Conservation (phyloP, 805 yeast species). For the Yarrowia deformans region DNA sequence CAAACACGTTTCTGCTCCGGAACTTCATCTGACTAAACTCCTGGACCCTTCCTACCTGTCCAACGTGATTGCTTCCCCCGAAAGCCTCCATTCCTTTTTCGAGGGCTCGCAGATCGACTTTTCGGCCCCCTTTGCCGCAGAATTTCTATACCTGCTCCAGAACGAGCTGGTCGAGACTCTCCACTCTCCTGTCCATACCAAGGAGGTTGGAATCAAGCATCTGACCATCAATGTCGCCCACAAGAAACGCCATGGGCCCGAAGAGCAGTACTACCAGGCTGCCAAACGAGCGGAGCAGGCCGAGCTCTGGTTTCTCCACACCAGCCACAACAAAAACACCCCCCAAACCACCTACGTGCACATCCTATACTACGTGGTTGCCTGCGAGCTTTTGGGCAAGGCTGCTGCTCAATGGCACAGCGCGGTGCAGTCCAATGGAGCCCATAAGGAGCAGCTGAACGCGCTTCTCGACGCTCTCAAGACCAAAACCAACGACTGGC, state of each 20-base stretch:
- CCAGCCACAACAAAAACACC: constrained; percentile 1
- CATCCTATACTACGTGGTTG: constrained; percentile 12
- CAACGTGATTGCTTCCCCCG: background rate
- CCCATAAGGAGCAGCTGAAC: background rate
- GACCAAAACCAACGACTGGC: constrained; percentile 15
- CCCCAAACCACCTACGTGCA: constrained; percentile 19
- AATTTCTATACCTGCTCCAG: constrained; percentile 19
- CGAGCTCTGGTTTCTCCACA: constrained; percentile 17
- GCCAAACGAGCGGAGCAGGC: constrained; percentile 26
- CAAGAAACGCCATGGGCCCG: constrained; percentile 10
- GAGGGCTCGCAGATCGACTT: constrained; percentile 17
- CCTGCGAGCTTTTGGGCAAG: constrained; percentile 19
- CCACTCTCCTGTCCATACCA: background rate
- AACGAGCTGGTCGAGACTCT: constrained; percentile 3
- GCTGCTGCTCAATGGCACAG: constrained; percentile 13
- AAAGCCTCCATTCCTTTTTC: constrained; percentile 9
- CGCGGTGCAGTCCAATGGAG: background rate
- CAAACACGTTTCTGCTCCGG: constrained; percentile 13
- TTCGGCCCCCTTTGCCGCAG: constrained; percentile 11
- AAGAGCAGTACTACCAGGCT: constrained; percentile 8
- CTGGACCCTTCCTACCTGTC: constrained; percentile 12
- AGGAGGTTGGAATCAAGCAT: constrained; percentile 10
- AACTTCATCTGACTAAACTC: constrained; percentile 6
- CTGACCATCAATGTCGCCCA: background rate
- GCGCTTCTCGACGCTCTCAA: background rate